These are phyloP conservation scores for Stylonectria norvegica DNA, from an alignment of 2,329 filamentous ascomycete species.

Conservation along the genomic window DNA sequence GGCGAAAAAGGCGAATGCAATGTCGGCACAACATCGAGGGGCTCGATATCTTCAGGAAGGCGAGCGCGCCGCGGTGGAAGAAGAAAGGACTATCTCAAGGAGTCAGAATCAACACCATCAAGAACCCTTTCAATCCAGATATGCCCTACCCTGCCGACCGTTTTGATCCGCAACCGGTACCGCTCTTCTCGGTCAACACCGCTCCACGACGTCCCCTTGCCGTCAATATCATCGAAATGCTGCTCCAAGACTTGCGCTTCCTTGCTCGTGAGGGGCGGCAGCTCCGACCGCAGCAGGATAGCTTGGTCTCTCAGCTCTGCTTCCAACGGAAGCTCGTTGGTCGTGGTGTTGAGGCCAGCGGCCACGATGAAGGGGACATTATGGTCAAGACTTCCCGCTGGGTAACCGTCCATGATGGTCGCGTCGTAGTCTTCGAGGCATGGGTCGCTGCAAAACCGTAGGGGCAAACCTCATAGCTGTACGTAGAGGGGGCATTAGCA, in stretches of 20 bases:
- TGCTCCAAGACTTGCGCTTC: constrained; percentile 63
- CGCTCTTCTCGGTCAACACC: constrained; percentile 49
- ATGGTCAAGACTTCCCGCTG: constrained; percentile 74
- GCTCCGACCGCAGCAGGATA: constrained; percentile 65
- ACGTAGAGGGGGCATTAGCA: constrained; percentile 20
- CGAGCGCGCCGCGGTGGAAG: constrained; percentile 57
- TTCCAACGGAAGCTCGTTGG: constrained; percentile 41
- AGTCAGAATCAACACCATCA: constrained; percentile 26
- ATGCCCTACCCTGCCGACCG: constrained; percentile 72
- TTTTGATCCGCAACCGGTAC: constrained; percentile 65
- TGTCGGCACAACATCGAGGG: constrained; percentile 47
- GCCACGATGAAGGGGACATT: constrained; percentile 82
- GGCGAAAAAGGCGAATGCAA: constrained; percentile 91
- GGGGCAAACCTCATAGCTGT: constrained; percentile 18
- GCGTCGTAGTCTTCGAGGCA: constrained; percentile 18
- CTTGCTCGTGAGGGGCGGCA: constrained; percentile 62
- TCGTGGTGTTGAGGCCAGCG: constrained; percentile 62
- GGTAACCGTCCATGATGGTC: constrained; percentile 71
- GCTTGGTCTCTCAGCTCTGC: constrained; percentile 55
- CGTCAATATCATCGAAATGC: constrained; percentile 65
- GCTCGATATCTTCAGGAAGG: constrained; percentile 49
- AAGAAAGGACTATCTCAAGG: constrained; percentile 45
- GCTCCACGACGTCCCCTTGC: constrained; percentile 64
- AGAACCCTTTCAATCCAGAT: constrained; percentile 11
- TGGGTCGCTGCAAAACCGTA: constrained; percentile 17